Evolutionary conservation across 352 stramenopile species (phyloP).

Genomic region (Phytophthora macrochlamydospora): DNA sequence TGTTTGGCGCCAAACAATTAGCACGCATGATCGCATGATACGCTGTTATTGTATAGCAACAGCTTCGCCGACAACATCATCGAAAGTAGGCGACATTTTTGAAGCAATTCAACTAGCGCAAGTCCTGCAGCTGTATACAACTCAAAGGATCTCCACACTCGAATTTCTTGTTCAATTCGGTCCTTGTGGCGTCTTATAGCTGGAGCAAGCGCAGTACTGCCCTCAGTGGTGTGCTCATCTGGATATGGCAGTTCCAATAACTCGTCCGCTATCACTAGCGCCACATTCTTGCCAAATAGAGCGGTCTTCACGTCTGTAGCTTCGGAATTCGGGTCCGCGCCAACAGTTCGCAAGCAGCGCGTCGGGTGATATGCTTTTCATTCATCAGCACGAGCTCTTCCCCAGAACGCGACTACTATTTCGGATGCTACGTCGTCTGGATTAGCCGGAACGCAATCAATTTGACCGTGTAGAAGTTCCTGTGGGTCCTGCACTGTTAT

Average conservation of each 20-base stretch:
- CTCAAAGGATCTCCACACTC: constrained; percentile 11
- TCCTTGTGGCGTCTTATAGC: constrained; percentile 10
- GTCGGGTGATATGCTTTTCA: constrained; percentile 30
- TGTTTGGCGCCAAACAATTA: constrained; percentile 28
- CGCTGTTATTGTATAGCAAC: too few relatives aligned
- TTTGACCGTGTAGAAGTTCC: constrained; percentile 39
- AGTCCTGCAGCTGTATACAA: neutral
- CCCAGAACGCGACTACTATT: constrained; percentile 45
- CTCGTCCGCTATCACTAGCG: constrained; percentile 27
- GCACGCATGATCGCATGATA: too few relatives aligned
- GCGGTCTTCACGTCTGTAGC: constrained; percentile 23
- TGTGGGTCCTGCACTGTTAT: constrained; percentile 61
- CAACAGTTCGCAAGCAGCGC: constrained; percentile 37
- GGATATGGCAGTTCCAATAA: constrained; percentile 23
- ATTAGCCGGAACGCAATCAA: neutral
- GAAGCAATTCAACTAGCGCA: neutral
- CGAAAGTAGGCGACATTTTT: neutral
- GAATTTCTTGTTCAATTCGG: constrained; percentile 19
- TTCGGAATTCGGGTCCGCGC: constrained; percentile 1
- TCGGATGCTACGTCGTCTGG: neutral
- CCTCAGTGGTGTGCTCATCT: neutral
- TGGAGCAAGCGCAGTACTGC: neutral
- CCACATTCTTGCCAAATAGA: constrained; percentile 35
- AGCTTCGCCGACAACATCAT: neutral
- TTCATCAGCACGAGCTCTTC: constrained; percentile 48